Evolutionary conservation across 1,284 basidiomycete species (phyloP).

Genomic region (Irpex sp.): DNA sequence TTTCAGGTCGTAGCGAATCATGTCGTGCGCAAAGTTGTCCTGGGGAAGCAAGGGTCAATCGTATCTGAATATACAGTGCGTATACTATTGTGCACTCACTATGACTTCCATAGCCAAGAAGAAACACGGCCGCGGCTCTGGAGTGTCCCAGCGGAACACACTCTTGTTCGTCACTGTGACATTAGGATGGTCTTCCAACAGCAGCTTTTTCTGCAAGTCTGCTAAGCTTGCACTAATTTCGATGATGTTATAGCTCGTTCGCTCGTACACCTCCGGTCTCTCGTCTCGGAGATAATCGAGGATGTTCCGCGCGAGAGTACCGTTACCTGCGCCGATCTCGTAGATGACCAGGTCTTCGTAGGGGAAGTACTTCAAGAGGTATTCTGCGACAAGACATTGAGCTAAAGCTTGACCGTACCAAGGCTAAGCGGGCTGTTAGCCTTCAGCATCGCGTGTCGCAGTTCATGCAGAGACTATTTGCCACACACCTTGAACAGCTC

Average conservation of each 20-base stretch:
- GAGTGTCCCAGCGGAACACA: conserved; percentile 81
- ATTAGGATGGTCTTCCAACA: conserved; percentile 49
- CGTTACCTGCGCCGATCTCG: conserved; percentile 97
- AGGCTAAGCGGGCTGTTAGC: conserved; percentile 50
- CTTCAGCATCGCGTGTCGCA: neutral
- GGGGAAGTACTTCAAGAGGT: conserved; percentile 91
- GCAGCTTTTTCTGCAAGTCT: conserved; percentile 60
- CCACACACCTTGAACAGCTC: conserved; percentile 89
- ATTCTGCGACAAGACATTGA: conserved; percentile 84
- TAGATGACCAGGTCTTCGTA: conserved; percentile 95
- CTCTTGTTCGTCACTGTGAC: conserved; percentile 78
- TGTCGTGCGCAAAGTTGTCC: conserved; percentile 98
- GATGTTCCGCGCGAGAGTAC: conserved; percentile 87
- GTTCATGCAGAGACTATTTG: conserved; percentile 1
- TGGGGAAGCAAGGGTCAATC: conserved; percentile 24
- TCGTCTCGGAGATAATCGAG: conserved; percentile 74
- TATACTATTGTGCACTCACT: conserved; percentile 41
- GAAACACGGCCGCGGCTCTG: conserved; percentile 82
- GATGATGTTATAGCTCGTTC: conserved; percentile 88
- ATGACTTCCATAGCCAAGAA: conserved; percentile 95
- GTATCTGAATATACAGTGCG: conserved; percentile 1
- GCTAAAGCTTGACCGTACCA: conserved; percentile 92
- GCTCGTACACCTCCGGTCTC: conserved; percentile 89
- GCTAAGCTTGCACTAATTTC: conserved; percentile 87
- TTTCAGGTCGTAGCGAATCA: conserved; percentile 82